A percentile compares a stretch with the other conserved stretches of the same genome.
Evolutionary conservation across 257 asterid species (phyloP).

Genomic region (Salvia hispanica): DNA sequence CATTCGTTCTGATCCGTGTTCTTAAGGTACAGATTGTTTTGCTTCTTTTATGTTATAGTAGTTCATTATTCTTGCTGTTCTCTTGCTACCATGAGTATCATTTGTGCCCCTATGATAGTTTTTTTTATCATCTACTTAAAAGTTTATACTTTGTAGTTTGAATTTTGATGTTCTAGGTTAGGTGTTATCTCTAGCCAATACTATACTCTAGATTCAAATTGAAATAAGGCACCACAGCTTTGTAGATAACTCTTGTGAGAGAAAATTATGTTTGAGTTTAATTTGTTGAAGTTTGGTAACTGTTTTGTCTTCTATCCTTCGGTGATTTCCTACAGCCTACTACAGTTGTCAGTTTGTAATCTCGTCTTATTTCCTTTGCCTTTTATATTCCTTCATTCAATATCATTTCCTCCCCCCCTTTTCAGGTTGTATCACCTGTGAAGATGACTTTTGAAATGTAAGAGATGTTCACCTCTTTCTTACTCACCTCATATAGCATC

Average conservation of each 20-base stretch:
- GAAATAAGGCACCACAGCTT: constrained; percentile 4
- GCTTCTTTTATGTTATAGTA: constrained; percentile 10
- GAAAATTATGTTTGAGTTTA: constrained; percentile 6
- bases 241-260: constrained; percentile 2
- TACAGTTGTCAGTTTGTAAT: constrained; percentile 5
- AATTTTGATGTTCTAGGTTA: neutral
- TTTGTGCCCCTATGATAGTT: no score
- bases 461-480: constrained; percentile 37
- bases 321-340: constrained; percentile 21
- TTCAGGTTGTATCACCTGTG: constrained; percentile 93
- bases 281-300: neutral
- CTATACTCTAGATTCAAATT: constrained; percentile 8
- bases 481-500: constrained; percentile 23
- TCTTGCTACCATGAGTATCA: no score
- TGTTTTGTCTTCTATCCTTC: constrained; percentile 19
- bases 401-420: neutral
- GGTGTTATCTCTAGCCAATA: neutral
- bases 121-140: no score
- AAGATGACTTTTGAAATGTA: constrained; percentile 95
- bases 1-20: constrained; percentile 85
- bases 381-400: constrained; percentile 19
- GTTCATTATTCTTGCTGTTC: neutral
- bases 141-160: neutral
- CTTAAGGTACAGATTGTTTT: constrained; percentile 60
- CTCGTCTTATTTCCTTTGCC: neutral